These are phyloP conservation scores for Tricholoma terreum DNA, from an alignment of 768 basidiomycete species.

Conservation along the genomic window DNA sequence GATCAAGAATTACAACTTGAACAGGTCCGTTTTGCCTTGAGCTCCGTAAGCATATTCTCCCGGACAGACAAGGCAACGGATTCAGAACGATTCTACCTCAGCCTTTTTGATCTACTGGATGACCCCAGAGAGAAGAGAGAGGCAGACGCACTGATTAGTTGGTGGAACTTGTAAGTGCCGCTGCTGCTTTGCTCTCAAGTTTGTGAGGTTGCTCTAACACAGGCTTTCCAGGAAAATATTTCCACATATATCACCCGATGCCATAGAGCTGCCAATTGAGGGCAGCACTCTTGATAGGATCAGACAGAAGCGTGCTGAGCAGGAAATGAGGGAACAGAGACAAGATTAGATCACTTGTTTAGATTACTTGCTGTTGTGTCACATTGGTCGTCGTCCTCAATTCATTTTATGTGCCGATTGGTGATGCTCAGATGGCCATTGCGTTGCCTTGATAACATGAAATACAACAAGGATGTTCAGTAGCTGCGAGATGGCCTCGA, in stretches of 20 bases:
- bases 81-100: background rate
- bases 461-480: too few species aligned
- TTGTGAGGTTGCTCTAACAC: too few species aligned
- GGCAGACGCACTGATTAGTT: background rate
- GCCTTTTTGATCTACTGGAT: background rate
- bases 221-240: background rate
- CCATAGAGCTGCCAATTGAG: background rate
- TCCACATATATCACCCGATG: background rate
- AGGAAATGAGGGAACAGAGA: background rate
- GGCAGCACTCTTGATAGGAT: slow-evolving; percentile 3
- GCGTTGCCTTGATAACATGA: too few species aligned
- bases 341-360: background rate
- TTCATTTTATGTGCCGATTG: too few species aligned
- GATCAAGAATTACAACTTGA: background rate
- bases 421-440: too few species aligned
- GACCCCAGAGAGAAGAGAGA: background rate
- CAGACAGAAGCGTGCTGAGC: background rate
- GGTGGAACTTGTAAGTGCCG: background rate
- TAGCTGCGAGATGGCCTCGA: too few species aligned
- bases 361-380: background rate
- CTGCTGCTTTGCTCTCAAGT: background rate
- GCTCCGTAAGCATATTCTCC: background rate
- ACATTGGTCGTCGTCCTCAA: background rate
- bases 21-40: background rate
- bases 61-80: background rate